Conservation (phyloP, 179 eudicot genomes). For the Sideroxylon spinosum region DNA sequence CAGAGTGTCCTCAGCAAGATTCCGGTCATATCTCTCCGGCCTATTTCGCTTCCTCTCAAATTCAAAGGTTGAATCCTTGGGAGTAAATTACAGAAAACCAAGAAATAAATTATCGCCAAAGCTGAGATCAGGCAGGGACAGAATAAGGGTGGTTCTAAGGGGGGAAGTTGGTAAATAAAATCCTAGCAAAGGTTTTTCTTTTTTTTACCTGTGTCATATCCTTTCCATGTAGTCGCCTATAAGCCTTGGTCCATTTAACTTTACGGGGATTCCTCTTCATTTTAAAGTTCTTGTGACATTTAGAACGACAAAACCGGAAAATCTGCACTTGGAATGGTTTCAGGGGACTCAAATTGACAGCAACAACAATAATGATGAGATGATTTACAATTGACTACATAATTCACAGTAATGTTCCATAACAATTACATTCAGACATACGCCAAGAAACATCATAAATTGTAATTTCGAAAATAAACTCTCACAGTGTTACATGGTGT, state of each 20-base stretch:
- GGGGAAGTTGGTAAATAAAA: not conserved
- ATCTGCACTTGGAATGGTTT: slow-evolving; percentile 43
- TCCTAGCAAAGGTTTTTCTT: not conserved
- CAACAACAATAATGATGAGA: not conserved
- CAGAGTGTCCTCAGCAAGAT: slow-evolving; percentile 50
- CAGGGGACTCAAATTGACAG: not conserved
- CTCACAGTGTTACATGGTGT: not conserved
- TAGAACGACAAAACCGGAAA: slow-evolving; percentile 86
- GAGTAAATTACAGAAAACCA: not conserved
- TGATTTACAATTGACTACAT: not conserved
- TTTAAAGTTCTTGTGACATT: slow-evolving; percentile 96
- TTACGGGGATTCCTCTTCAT: slow-evolving; percentile 99
- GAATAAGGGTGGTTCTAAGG: not conserved
- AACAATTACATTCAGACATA: not conserved
- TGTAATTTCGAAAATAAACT: not conserved
- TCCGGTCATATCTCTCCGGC: slow-evolving; percentile 92
- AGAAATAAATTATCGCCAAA: not conserved
- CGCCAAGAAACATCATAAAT: not conserved
- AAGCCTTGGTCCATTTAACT: slow-evolving; percentile 95
- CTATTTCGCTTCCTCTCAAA: slow-evolving; percentile 95
- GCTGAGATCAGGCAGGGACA: not conserved
- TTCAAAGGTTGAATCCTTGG: slow-evolving; percentile 86
- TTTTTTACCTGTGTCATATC: slow-evolving; percentile 86
- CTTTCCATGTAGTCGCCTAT: slow-evolving; percentile 81
- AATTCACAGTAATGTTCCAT: not conserved